A percentile compares a stretch with the other conserved stretches of the same genome.
Conservation (phyloP, 1,139 yeast genomes). For the Tardiomyces depauwii region DNA sequence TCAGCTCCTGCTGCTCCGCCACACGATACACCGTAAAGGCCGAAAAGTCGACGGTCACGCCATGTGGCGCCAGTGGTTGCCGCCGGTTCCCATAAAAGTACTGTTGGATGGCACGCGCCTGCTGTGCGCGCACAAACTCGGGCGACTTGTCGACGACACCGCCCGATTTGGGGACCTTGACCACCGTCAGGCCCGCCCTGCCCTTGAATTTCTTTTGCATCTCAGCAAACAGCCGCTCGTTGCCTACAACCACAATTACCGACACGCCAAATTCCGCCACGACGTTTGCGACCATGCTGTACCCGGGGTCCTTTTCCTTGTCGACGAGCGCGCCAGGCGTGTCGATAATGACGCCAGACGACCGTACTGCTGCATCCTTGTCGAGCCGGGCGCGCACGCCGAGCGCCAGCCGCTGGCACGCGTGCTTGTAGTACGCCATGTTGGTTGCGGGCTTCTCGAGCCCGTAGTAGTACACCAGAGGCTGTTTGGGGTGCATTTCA, state of each 20-base stretch:
- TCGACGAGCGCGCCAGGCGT: conserved; percentile 47
- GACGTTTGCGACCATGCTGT: conserved; percentile 43
- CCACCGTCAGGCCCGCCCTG: conserved; percentile 29
- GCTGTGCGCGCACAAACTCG: conserved; percentile 52
- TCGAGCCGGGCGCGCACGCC: conserved; percentile 47
- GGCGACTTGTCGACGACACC: conserved; percentile 73
- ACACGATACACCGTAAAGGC: conserved; percentile 44
- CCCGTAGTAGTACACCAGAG: conserved; percentile 74
- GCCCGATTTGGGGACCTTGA: conserved; percentile 60
- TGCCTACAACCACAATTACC: conserved; percentile 29
- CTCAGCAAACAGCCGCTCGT: conserved; percentile 49
- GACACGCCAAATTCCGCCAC: conserved; percentile 47
- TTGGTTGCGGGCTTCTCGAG: conserved; percentile 50
- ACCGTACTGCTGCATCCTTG: conserved; percentile 40
- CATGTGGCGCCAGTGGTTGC: conserved; percentile 66
- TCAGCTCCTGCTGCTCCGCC: conserved; percentile 19
- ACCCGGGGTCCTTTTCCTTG: conserved; percentile 33
- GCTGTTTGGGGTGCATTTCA: conserved; percentile 74
- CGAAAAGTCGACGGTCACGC: conserved; percentile 42
- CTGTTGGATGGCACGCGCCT: conserved; percentile 68
- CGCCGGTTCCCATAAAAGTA: conserved; percentile 76
- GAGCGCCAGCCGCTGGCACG: conserved; percentile 46
- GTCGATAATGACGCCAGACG: conserved; percentile 67
- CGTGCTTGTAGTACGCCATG: conserved; percentile 45
- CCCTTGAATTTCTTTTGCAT: conserved; percentile 45